phyloP scores from a whole-genome alignment of 2,329 filamentous ascomycete species.

The Penicillium sp. region DNA sequence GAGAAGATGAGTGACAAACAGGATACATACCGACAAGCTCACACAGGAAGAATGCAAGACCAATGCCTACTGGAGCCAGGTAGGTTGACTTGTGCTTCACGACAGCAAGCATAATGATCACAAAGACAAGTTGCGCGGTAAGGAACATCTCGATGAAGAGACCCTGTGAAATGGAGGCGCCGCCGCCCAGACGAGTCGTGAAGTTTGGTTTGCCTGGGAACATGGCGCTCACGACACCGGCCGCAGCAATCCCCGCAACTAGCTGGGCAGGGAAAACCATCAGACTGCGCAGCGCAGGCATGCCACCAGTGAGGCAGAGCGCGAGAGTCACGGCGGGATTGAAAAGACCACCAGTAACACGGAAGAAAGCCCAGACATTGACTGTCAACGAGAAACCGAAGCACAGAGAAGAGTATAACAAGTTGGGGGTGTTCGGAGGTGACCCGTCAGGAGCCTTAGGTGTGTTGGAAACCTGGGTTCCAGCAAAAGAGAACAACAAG shows the following conservation, averaged over 20 bases:
- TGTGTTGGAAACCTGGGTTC: slow-evolving; percentile 47
- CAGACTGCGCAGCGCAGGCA: slow-evolving; percentile 53
- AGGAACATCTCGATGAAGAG: slow-evolving; percentile 67
- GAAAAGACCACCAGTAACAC: slow-evolving; percentile 52
- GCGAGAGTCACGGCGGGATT: slow-evolving; percentile 58
- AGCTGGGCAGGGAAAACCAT: slow-evolving; percentile 58
- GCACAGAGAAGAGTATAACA: slow-evolving; percentile 45
- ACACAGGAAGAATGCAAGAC: slow-evolving; percentile 65
- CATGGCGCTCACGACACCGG: slow-evolving; percentile 56
- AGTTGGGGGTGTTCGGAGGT: slow-evolving; percentile 33
- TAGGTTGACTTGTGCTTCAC: slow-evolving; percentile 73
- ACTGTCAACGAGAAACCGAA: slow-evolving; percentile 51
- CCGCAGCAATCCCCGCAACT: slow-evolving; percentile 58
- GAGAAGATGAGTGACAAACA: not conserved
- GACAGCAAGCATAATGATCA: slow-evolving; percentile 67
- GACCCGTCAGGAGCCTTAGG: slow-evolving; percentile 32
- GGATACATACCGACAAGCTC: slow-evolving; percentile 46
- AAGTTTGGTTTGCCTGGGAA: slow-evolving; percentile 59
- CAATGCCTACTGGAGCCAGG: slow-evolving; percentile 69
- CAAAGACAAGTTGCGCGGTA: slow-evolving; percentile 61
- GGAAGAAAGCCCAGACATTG: slow-evolving; percentile 56
- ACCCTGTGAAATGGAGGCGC: slow-evolving; percentile 55
- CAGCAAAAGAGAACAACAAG: slow-evolving; percentile 50
- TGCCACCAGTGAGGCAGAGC: slow-evolving; percentile 58
- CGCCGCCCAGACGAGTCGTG: slow-evolving; percentile 54